Evolutionary conservation across 306 rosid species (phyloP), one percentile per base, ranked within the genome.

Genomic region (Cicer pinnatifidum): DNA sequence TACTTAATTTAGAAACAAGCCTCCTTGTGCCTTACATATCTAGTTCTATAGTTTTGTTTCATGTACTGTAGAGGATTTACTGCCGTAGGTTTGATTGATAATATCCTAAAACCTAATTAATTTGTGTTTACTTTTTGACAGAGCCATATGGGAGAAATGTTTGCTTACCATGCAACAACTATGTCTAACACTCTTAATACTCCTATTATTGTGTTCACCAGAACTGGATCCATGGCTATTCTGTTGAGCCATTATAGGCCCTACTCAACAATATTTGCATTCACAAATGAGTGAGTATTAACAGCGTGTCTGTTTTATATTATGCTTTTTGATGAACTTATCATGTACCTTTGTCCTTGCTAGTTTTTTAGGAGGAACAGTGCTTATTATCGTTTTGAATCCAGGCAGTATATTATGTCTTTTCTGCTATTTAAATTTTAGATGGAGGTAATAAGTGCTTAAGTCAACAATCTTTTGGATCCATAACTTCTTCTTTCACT

Each of bases 141-240:
- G 95, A 91, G 85, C 54, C 90, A 83, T 57, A 89, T 91, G 99
- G 95, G 99, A 71, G 95, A 82, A 64, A 85, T 89, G 90, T 91
- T 91, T 85, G 96, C 97, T 68, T 89, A 88, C 85, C 98, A 94
- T 70, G 85, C 97, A 10, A 94, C 98, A 58, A 89, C 79, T 70
- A 94, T 94, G 89, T 87, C 96, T n/a, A 88, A 89, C 83, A 91
- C 92, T 41, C 88, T 94, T 13, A 78, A 84, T 52, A 87, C 89
- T 75, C 89, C 98, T 57, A 78, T 83, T 75, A 88, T 94, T 20
- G 99, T 94, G 84, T 94, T 94, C 82, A 94, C 99, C 54, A 86
- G 90, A 88, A 91, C 96, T 9, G 96, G 98, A 69, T 94, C 99
- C 82, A 91, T 94, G 97, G 97, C 97, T 67, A 66, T 89, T 68